Base-by-base conservation (phyloP, 225 moss, liverwort and hornwort genomes). In the Marchantia paleacea region DNA sequence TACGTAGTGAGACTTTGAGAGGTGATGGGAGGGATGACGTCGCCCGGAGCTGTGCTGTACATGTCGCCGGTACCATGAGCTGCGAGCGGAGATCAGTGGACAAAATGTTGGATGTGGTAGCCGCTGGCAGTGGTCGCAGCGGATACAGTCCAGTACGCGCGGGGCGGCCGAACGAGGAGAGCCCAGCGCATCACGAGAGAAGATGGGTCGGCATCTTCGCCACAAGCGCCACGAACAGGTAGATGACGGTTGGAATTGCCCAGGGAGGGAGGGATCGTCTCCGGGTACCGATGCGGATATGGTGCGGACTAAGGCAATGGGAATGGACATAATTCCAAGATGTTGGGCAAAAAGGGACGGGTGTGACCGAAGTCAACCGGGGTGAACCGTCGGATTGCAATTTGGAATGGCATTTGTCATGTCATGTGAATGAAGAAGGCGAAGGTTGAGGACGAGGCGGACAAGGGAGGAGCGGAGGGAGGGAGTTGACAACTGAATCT, bases 331-430 rank as follows among this genome's bases (percentile, higher is more conserved):
- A 39, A 39, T 9, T 70, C 69, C 69, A 47, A 70, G 47, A 70
- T 48, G 39, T 70, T 70, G 47, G 64, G 39, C 7, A 70, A 70
- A 29, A 29, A 29, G 25, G 31, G 6, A 70, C 13, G 52, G 10
- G 11, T n/a, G 52, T 54, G 53, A 73, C 52, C 73, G 73, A 73
- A 73, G 73, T 73, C 73, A 73, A 73, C 73, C 73, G 73, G 52
- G 53, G 51, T 24, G 16, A 73, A 73, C 73, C 52, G 73, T 70
- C 30, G n/a, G 73, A 73, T 18, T 18, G 69, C 47, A 48, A 70
- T 48, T 48, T 8, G 69, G 8, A 26, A 24, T 4, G 47, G n/a
- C 24, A 53, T 73, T 18, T 53, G 52, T 66, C 71, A 71, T 71
- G 71, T 71, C 28, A 71, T 71, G 49, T 50, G 71, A 29, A 71